Base-by-base conservation (phyloP, 2,329 filamentous ascomycete species). In the Gremmenia infestans region DNA sequence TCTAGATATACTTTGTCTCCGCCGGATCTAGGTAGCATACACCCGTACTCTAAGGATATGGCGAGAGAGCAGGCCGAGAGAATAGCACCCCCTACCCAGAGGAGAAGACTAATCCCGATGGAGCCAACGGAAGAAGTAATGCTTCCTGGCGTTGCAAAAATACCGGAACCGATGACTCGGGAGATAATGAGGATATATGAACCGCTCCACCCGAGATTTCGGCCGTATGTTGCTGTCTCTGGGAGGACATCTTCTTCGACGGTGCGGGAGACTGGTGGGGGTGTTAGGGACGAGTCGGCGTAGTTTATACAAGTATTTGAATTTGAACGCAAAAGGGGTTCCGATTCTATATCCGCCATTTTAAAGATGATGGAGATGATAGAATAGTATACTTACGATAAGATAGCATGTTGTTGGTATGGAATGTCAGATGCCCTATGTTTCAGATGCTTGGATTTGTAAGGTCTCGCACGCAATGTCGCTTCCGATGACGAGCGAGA, bases 81-180 rank as follows among this genome's bases (percentile, higher is more conserved):
- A 12, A 75, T 58, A 8, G 71, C 71, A 22, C 78, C 80, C 6
- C 78, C 69, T 0, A 81, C 72, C 81, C 81, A 83, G 5, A 83
- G 70, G 28, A 81, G 71, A 5, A 83, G 67, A 9, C 76, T 72
- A 39, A 81, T 73, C 1, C 81, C 81, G 2, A 82, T 78, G 8
- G 85, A 89, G 1, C 87, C 87, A 3, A 88, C 76, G 50, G 91
- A 87, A 4, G 84, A 78, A 0, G 52, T 53, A 11, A 53, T 48
- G 6, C n/a, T 25, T 0, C 86, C 86, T 0, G 87, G 87, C 78
- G 72, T 67, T 6, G 65, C 63, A 46, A 67, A 67, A 46, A 67
- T 66, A 0, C 65, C 65, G 3, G 56, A 61, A 1, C 65, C 65
- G 19, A 67, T 67, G 2, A 67, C 63, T 11, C 65, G 59, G n/a